These are phyloP conservation scores for Diaporthe longicolla DNA, from an alignment of 2,329 filamentous ascomycete species.

Conservation along the genomic window DNA sequence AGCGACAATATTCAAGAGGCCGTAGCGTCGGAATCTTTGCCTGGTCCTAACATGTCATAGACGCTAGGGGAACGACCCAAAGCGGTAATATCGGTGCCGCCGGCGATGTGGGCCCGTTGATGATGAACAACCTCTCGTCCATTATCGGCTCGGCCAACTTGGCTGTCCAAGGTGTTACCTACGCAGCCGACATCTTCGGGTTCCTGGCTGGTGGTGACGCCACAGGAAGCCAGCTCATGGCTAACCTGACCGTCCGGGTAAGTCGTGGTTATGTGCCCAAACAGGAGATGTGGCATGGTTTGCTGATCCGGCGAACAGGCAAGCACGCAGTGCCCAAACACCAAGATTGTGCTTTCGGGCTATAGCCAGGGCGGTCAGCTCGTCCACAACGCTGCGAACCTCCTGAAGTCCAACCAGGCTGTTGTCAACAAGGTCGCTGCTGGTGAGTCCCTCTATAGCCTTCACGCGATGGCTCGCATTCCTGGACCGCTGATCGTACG, in stretches of 20 bases:
- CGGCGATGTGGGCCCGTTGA: slow-evolving; percentile 46
- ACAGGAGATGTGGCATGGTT: too few relatives aligned
- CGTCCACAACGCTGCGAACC: slow-evolving; percentile 48
- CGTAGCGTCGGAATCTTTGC: too few relatives aligned
- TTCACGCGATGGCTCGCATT: background rate
- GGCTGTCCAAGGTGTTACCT: slow-evolving; percentile 49
- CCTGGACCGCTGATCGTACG: background rate
- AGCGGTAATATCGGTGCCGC: slow-evolving; percentile 41
- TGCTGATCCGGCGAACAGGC: slow-evolving; percentile 24
- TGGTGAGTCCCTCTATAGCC: slow-evolving; percentile 23
- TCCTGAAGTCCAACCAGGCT: slow-evolving; percentile 42
- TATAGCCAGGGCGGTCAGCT: slow-evolving; percentile 53
- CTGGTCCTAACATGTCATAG: background rate
- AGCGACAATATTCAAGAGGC: background rate
- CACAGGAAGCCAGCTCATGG: slow-evolving; percentile 42
- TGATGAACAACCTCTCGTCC: slow-evolving; percentile 45
- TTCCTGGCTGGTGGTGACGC: slow-evolving; percentile 48
- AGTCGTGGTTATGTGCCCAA: background rate
- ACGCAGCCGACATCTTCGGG: slow-evolving; percentile 45
- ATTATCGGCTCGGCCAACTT: slow-evolving; percentile 42
- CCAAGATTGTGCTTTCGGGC: slow-evolving; percentile 58
- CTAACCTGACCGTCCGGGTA: slow-evolving; percentile 35
- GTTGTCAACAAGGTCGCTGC: slow-evolving; percentile 43
- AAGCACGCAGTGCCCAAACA: slow-evolving; percentile 53
- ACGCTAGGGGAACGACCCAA: slow-evolving; percentile 40